Conservation (phyloP, 2,329 filamentous ascomycete genomes). For the Verticillium tricorpus region DNA sequence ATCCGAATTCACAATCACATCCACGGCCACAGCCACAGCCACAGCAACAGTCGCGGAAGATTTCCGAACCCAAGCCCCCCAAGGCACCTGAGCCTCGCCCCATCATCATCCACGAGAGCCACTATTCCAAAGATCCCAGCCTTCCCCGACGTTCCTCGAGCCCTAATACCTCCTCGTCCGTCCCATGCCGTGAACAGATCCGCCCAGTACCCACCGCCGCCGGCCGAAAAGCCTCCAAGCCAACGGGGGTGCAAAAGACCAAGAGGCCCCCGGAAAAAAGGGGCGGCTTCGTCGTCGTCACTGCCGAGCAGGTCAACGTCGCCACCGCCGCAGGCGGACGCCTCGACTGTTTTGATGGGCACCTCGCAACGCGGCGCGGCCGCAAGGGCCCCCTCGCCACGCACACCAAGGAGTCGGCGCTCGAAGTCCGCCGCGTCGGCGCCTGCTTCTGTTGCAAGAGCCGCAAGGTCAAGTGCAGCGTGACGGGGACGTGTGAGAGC, state of each 20-base stretch:
- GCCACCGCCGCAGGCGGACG: constrained; percentile 38
- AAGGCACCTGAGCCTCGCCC: background rate
- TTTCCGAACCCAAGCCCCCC: background rate
- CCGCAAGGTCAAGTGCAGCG: constrained; percentile 55
- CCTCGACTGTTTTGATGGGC: constrained; percentile 52
- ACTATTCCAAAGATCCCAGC: background rate
- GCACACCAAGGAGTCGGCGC: constrained; percentile 49
- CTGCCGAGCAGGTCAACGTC: constrained; percentile 43
- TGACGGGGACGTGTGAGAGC: constrained; percentile 50
- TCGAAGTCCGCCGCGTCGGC: constrained; percentile 48
- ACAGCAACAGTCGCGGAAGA: background rate
- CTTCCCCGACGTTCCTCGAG: background rate
- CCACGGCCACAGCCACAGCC: too few relatives aligned
- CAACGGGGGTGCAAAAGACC: constrained; percentile 25
- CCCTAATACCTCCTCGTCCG: background rate
- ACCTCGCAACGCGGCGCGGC: constrained; percentile 45
- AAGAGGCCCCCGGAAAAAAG: constrained; percentile 21
- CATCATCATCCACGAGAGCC: constrained; percentile 31
- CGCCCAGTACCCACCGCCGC: background rate
- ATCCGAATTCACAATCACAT: too few relatives aligned
- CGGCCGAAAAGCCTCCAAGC: background rate
- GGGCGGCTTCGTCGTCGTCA: constrained; percentile 50
- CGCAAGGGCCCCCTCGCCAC: constrained; percentile 51
- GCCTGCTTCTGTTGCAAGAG: constrained; percentile 54
- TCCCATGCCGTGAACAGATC: background rate